phyloP scores from a whole-genome alignment of 768 basidiomycete species.

The Thelephora ganbajun region DNA sequence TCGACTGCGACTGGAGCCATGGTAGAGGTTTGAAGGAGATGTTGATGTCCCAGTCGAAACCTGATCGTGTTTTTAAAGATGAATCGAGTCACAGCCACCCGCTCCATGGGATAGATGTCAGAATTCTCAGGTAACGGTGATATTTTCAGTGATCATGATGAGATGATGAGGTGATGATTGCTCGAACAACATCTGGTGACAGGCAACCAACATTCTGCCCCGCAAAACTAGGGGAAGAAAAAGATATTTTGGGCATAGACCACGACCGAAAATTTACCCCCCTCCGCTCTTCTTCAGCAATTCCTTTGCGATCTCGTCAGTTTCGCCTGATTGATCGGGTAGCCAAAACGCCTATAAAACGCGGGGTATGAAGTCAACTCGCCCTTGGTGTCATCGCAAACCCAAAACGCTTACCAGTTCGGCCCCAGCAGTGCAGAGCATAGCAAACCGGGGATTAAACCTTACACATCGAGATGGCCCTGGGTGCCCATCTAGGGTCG shows the following conservation, averaged over 20 bases:
- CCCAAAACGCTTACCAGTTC: conserved; percentile 50
- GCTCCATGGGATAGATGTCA: no score
- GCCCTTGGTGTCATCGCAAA: conserved; percentile 1
- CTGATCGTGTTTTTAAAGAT: no score
- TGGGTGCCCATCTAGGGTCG: conserved; percentile 61
- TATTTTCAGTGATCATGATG: no score
- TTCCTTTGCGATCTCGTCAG: conserved; percentile 59
- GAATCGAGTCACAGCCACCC: no score
- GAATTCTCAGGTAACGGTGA: no score
- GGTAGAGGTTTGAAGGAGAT: neutral
- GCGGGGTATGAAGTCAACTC: neutral
- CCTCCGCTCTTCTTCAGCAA: conserved; percentile 37
- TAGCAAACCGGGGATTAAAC: conserved; percentile 82
- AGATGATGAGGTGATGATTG: no score
- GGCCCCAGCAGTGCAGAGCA: conserved; percentile 76
- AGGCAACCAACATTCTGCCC: no score
- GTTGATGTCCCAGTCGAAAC: neutral
- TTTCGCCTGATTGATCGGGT: conserved; percentile 52
- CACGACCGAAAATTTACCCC: no score
- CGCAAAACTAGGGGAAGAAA: no score
- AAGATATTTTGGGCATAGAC: no score
- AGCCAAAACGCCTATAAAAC: conserved; percentile 43
- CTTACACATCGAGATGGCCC: conserved; percentile 76
- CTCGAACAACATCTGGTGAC: no score
- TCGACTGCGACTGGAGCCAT: neutral